Conservation (phyloP, 2,329 filamentous ascomycete genomes). For the Aureobasidium sp. region DNA sequence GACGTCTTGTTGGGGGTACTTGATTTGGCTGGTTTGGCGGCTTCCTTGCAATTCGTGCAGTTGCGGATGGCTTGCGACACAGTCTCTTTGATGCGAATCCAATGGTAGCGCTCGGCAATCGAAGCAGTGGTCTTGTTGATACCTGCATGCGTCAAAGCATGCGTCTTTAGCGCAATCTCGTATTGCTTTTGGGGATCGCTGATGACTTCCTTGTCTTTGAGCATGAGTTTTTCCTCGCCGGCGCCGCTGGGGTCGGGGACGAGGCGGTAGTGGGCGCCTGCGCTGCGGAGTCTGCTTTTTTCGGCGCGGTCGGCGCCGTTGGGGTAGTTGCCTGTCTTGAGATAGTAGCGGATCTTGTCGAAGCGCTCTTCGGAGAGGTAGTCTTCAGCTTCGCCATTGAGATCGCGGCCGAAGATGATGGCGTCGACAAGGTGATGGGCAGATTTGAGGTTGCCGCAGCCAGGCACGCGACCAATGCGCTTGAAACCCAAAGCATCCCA, state of each 20-base stretch:
- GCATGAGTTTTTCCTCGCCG: constrained; percentile 74
- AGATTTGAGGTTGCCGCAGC: constrained; percentile 42
- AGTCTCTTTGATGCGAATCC: constrained; percentile 96
- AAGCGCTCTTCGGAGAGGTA: constrained; percentile 91
- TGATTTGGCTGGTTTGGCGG: background rate
- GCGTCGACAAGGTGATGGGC: constrained; percentile 41
- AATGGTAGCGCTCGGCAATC: constrained; percentile 91
- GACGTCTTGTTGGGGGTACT: background rate
- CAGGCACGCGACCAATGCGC: constrained; percentile 70
- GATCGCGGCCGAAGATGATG: constrained; percentile 54
- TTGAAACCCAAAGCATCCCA: constrained; percentile 92
- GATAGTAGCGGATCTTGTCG: constrained; percentile 96
- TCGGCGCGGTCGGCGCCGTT: constrained; percentile 88
- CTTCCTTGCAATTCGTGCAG: constrained; percentile 80
- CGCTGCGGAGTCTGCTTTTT: constrained; percentile 87
- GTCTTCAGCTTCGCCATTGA: constrained; percentile 61
- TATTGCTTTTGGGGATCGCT: constrained; percentile 84
- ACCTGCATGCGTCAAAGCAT: constrained; percentile 71
- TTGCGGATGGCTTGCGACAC: constrained; percentile 91
- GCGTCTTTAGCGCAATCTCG: constrained; percentile 72
- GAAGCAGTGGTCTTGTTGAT: constrained; percentile 97
- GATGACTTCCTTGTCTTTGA: constrained; percentile 96
- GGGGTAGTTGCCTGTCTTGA: constrained; percentile 90
- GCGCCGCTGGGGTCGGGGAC: constrained; percentile 40
- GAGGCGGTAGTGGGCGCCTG: constrained; percentile 91